These are phyloP conservation scores for Macaranga tanarius DNA, from an alignment of 441 rosid genomes.

Conservation along the genomic window DNA sequence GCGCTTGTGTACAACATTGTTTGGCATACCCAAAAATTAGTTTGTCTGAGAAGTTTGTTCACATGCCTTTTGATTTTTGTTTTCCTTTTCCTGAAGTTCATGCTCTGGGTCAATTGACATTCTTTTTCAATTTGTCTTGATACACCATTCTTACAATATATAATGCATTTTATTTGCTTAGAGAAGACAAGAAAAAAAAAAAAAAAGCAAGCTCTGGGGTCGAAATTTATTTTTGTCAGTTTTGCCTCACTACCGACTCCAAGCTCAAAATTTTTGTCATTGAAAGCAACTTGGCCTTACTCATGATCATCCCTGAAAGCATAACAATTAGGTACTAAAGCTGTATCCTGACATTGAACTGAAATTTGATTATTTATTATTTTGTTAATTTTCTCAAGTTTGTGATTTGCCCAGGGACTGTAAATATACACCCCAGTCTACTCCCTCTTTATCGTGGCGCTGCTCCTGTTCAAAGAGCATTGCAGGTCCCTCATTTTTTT, in stretches of 20 bases:
- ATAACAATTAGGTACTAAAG: background rate
- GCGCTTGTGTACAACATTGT: no score
- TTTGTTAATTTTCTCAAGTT: background rate
- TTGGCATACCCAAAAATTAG: no score
- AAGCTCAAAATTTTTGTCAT: background rate
- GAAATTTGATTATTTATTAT: background rate
- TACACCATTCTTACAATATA: background rate
- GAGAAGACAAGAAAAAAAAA: no score
- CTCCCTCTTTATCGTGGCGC: slow-evolving; percentile 88
- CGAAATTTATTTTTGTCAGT: background rate
- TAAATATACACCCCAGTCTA: slow-evolving; percentile 91
- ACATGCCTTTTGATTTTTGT: background rate
- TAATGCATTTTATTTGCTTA: no score
- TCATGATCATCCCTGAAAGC: no score
- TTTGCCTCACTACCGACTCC: background rate
- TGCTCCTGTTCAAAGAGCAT: slow-evolving; percentile 93
- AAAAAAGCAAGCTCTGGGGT: no score
- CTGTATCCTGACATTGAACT: background rate
- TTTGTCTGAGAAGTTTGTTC: background rate
- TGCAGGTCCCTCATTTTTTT: slow-evolving; percentile 49
- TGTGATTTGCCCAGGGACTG: slow-evolving; percentile 62
- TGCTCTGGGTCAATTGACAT: background rate
- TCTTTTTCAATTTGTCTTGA: background rate
- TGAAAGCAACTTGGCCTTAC: background rate
- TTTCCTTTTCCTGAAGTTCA: background rate